Conservation (phyloP, 2,329 filamentous ascomycete species). For the Phialophora chinensis region DNA sequence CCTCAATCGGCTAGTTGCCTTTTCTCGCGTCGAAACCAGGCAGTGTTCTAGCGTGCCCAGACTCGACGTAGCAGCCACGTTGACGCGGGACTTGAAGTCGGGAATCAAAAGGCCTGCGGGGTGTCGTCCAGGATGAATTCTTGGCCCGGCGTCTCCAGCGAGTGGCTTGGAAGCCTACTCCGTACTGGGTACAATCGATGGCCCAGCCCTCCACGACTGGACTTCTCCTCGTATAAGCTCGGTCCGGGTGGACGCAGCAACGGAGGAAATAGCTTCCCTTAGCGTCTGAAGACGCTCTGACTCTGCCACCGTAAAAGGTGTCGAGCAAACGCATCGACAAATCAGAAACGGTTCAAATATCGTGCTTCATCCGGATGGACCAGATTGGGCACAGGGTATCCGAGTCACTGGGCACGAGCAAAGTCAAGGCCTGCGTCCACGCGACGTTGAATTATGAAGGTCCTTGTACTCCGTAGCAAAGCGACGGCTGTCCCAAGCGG, state of each 20-base stretch:
- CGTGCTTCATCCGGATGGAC: not conserved
- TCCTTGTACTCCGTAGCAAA: no score
- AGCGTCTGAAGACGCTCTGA: not conserved
- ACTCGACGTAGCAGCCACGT: slow-evolving; percentile 7
- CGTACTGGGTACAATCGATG: no score
- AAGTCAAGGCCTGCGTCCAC: not conserved
- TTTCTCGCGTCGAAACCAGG: not conserved
- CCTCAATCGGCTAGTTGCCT: not conserved
- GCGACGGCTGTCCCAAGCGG: not conserved
- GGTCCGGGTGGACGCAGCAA: slow-evolving; percentile 4
- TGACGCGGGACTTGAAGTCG: not conserved
- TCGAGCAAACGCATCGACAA: not conserved
- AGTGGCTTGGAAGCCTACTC: not conserved
- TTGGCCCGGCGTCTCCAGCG: not conserved
- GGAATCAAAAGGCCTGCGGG: not conserved
- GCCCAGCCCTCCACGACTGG: not conserved
- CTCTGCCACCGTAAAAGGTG: not conserved
- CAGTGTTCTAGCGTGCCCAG: slow-evolving; percentile 17
- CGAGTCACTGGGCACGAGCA: not conserved
- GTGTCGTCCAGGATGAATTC: no score
- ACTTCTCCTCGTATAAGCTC: slow-evolving; percentile 7
- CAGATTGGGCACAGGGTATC: not conserved
- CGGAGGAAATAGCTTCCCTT: not conserved
- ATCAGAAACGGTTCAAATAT: not conserved
- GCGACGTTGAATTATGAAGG: no score